Percentiles rank a stretch among this genome's conserved stretches.
Evolutionary conservation across 805 yeast genomes (phyloP).

Genomic region (Spathaspora sp.): DNA sequence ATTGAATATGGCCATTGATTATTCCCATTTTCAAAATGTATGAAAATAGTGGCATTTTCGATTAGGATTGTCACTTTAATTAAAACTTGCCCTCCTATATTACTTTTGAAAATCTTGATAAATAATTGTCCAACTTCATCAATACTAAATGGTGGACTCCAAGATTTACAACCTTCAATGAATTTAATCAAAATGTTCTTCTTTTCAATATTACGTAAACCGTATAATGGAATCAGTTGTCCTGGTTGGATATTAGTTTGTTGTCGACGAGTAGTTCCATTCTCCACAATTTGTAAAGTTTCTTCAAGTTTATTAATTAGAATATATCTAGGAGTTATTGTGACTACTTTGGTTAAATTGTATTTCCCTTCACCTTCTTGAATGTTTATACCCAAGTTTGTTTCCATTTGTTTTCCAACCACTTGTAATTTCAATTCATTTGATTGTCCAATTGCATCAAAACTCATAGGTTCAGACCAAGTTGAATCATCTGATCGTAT

Average conservation of each 20-base stretch:
- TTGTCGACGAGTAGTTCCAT: constrained; percentile 51
- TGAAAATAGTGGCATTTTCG: constrained; percentile 80
- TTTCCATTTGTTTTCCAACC: constrained; percentile 52
- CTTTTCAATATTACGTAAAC: constrained; percentile 50
- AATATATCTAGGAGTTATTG: constrained; percentile 79
- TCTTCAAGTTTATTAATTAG: constrained; percentile 58
- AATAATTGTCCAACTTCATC: constrained; percentile 81
- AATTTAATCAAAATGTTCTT: constrained; percentile 64
- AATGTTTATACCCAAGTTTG: constrained; percentile 70
- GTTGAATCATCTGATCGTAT: constrained; percentile 65
- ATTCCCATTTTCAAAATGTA: constrained; percentile 68
- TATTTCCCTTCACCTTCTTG: constrained; percentile 86
- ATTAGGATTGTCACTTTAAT: constrained; percentile 68
- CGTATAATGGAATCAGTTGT: constrained; percentile 56
- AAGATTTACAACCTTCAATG: constrained; percentile 51
- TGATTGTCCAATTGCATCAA: constrained; percentile 87
- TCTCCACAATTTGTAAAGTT: constrained; percentile 59
- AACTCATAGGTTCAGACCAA: constrained; percentile 71
- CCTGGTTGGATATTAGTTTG: constrained; percentile 44
- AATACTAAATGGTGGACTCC: constrained; percentile 88
- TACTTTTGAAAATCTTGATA: constrained; percentile 62
- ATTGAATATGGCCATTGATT: constrained; percentile 91
- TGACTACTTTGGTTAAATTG: constrained; percentile 69
- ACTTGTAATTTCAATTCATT: constrained; percentile 49
- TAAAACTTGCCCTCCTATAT: constrained; percentile 67